Conservation (phyloP, 306 rosid genomes). For the Rosa rugosa region DNA sequence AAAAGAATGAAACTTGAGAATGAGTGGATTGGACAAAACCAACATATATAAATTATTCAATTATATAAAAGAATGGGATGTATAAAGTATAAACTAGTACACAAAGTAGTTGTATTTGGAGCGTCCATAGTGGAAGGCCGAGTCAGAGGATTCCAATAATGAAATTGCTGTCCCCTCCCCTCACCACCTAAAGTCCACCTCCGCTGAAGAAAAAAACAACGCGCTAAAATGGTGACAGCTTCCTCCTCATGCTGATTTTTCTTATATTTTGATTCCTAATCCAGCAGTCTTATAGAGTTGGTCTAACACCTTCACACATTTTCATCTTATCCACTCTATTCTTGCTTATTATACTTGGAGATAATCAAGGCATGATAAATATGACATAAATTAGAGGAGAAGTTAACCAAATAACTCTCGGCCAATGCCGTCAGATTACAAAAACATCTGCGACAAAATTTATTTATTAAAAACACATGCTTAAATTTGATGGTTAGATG, state of each 20-base stretch:
- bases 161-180: slow-evolving; percentile 29
- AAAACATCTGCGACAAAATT: not conserved
- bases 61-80: not conserved
- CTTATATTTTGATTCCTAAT: slow-evolving; percentile 6
- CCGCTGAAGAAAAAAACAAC: slow-evolving; percentile 14
- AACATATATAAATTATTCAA: not conserved
- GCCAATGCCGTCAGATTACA: not conserved
- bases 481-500: not conserved
- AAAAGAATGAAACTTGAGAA: not conserved
- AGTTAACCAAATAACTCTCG: not conserved
- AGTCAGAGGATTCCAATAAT: slow-evolving; percentile 29
- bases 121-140: slow-evolving; percentile 35
- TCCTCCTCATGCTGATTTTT: not conserved
- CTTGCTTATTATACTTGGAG: not conserved
- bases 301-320: slow-evolving; percentile 11
- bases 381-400: not conserved
- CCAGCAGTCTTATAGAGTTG: not conserved
- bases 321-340: not conserved
- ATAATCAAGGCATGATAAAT: not conserved
- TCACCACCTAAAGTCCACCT: slow-evolving; percentile 14
- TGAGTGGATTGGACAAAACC: not conserved
- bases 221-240: slow-evolving; percentile 29
- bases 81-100: not conserved
- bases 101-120: not conserved
- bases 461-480: not conserved